Evolutionary conservation across 2,329 filamentous ascomycete genomes (phyloP).

Genomic region (Colletotrichum salicis): DNA sequence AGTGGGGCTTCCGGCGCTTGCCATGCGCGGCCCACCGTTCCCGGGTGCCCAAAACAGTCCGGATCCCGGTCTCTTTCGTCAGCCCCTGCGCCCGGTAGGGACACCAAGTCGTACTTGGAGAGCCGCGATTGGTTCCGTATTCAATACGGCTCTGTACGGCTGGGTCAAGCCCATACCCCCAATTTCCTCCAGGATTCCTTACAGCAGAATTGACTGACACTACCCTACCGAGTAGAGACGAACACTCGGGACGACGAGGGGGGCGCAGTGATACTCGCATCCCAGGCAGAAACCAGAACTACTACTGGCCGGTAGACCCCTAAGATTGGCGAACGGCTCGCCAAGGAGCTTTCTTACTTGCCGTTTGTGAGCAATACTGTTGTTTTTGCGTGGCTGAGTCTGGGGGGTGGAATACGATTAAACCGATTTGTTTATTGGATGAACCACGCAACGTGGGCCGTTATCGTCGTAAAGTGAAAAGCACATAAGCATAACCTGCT

Average conservation of each 20-base stretch:
- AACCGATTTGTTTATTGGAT: neutral
- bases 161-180: neutral
- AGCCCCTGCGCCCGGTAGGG: neutral
- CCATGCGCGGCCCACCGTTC: neutral
- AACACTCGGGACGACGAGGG: conserved; percentile 11
- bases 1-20: conserved; percentile 6
- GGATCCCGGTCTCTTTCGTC: neutral
- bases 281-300: neutral
- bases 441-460: neutral
- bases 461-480: neutral
- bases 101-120: conserved; percentile 5
- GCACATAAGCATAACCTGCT: conserved; percentile 11
- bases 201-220: too few relatives aligned
- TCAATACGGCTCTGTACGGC: neutral
- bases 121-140: conserved; percentile 9
- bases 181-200: neutral
- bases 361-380: neutral
- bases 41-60: neutral
- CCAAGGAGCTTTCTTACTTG: neutral
- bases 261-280: conserved; percentile 23
- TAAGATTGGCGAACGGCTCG: neutral
- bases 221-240: neutral
- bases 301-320: neutral
- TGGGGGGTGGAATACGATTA: neutral
- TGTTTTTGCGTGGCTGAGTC: neutral